Evolutionary conservation across 2,329 filamentous ascomycete species (phyloP), one percentile per base, ranked within the genome.

Genomic region (Aspergillus pseudoviridinutans): DNA sequence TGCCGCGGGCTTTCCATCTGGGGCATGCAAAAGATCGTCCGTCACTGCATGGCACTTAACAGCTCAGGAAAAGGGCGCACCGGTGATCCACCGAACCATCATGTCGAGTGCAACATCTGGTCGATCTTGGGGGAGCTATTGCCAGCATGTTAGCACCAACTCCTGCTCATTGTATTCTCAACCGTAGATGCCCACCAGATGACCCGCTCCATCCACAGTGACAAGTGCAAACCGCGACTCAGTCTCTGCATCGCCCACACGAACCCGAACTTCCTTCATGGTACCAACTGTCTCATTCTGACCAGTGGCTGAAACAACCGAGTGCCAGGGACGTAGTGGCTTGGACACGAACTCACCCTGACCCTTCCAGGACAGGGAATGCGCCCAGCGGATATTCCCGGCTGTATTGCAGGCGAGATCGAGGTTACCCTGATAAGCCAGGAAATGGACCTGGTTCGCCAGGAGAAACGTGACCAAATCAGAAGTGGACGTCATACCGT

Each of bases 51-150:
- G 2, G 22, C 22, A 22, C 22, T 22, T 22, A 22, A 22, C 22
- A 1, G 22, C 22, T 22, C 32, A 35, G 32, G 32, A 5, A 38
- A 80, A 60, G 7, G 58, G 81, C 14, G 80, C 80, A 1, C 53
- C 61, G 2, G 60, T 82, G 76, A 70, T 79, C 66, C 62, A 74
- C 58, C 72, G 49, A 12, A 57, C 50, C 56, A 64, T 59, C 22
- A 65, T 54, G 44, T 62, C 60, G 20, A 60, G 42, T 2, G 60
- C 60, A 12, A 57, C 56, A 14, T 58, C 58, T 1, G 60, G 58
- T 4, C 53, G 53, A 32, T 62, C 56, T 10, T 60, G 56, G 24
- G 60, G 60, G 1, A 62, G 42, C 60, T 61, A 24, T 32, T 8
- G 28, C 35, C n/a, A 32, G 12, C 14, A 3, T 17, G 46, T 55